These are phyloP conservation scores for Aspergillus sclerotiicarbonarius DNA, from an alignment of 495 filamentous ascomycete genomes.

Conservation along the genomic window DNA sequence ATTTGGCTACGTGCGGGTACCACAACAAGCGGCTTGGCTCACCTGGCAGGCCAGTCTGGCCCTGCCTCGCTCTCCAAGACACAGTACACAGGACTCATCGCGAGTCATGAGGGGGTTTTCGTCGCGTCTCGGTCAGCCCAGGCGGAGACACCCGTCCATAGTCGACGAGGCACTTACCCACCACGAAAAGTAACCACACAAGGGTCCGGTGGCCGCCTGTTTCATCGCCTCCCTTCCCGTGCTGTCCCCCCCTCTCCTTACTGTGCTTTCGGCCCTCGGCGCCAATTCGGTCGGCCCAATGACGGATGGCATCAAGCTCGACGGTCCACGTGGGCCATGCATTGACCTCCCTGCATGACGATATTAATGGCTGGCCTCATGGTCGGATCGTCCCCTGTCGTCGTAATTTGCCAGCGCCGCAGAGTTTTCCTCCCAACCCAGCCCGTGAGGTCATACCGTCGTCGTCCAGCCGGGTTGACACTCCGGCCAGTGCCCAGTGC, in stretches of 20 bases:
- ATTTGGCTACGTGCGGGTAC: too few species aligned
- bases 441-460: too few species aligned
- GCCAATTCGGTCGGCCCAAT: neutral
- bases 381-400: neutral
- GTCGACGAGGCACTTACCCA: too few species aligned
- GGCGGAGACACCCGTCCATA: too few species aligned
- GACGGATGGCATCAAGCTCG: slow-evolving; percentile 1
- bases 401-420: neutral
- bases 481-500: too few species aligned
- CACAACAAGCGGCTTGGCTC: too few species aligned
- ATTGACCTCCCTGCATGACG: slow-evolving; percentile 11
- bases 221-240: neutral
- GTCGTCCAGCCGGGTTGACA: too few species aligned
- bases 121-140: neutral
- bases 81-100: neutral
- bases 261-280: slow-evolving; percentile 1
- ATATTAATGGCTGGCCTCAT: neutral
- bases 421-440: neutral
- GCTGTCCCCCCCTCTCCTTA: neutral
- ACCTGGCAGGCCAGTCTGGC: neutral
- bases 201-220: neutral
- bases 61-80: too few species aligned
- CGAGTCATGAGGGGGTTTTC: neutral
- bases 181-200: neutral
- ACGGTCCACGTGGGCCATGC: slow-evolving; percentile 20